phyloP scores from a whole-genome alignment of 345 rosid species.

The Moringa oleifera region DNA sequence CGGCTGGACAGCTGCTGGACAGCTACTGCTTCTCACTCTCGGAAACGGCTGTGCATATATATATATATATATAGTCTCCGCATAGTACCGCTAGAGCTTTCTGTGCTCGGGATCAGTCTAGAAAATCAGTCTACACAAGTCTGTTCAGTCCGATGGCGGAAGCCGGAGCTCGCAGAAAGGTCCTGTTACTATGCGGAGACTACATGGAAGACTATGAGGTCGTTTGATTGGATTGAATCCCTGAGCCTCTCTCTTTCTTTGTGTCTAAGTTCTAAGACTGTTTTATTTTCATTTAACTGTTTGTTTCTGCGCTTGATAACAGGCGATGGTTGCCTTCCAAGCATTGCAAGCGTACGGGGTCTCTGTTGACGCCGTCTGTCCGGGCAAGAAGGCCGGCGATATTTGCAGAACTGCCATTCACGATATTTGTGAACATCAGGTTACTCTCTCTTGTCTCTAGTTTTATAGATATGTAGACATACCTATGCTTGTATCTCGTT shows the following conservation, averaged over 20 bases:
- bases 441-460: too few species aligned
- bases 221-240: too few species aligned
- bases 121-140: neutral
- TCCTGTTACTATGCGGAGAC: constrained; percentile 70
- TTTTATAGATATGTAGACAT: too few species aligned
- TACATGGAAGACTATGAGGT: constrained; percentile 82
- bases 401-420: constrained; percentile 74
- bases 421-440: constrained; percentile 7
- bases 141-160: neutral
- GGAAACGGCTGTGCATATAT: too few species aligned
- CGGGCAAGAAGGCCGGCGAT: constrained; percentile 85
- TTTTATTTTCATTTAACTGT: neutral
- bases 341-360: constrained; percentile 72
- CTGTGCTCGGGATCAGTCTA: neutral
- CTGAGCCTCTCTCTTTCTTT: too few species aligned
- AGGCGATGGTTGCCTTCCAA: constrained; percentile 96
- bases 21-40: too few species aligned
- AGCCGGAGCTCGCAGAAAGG: constrained; percentile 18
- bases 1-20: too few species aligned
- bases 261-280: too few species aligned
- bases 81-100: too few species aligned
- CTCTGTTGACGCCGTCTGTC: constrained; percentile 66
- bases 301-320: constrained; percentile 1
- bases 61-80: too few species aligned
- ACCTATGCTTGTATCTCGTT: too few species aligned